A percentile compares a stretch with the other conserved stretches of the same genome.
phyloP scores from a whole-genome alignment of 2,329 filamentous ascomycete genomes.

The Escovopsis sp. region DNA sequence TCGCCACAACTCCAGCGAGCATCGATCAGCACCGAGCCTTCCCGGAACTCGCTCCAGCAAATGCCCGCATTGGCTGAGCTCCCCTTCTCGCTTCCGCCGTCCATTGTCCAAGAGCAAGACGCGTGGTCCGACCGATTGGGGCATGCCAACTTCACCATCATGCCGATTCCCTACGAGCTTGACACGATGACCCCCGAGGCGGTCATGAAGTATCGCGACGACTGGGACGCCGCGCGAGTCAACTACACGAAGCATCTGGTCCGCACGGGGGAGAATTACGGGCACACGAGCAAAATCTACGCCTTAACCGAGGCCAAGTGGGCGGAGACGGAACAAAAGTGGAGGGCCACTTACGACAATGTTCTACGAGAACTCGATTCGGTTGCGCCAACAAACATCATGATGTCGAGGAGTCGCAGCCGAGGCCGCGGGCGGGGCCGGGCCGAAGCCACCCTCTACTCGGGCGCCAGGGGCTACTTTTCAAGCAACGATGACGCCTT shows the following conservation, averaged over 20 bases:
- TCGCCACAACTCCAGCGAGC: constrained; percentile 37
- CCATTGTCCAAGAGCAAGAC: constrained; percentile 55
- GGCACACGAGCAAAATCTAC: constrained; percentile 78
- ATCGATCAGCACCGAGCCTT: constrained; percentile 63
- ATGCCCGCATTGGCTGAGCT: constrained; percentile 44
- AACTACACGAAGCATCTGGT: constrained; percentile 86
- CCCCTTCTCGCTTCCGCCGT: constrained; percentile 44
- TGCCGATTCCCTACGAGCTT: constrained; percentile 65
- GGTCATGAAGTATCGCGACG: constrained; percentile 49
- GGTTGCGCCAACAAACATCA: constrained; percentile 7
- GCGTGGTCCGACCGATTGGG: constrained; percentile 76
- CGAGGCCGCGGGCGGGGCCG: constrained; percentile 24
- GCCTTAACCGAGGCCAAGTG: constrained; percentile 78
- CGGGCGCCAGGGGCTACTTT: constrained; percentile 20
- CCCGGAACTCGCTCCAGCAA: constrained; percentile 57
- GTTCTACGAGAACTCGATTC: constrained; percentile 32
- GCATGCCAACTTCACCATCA: constrained; percentile 85
- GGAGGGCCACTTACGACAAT: constrained; percentile 56
- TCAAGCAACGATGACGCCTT: constrained; percentile 22
- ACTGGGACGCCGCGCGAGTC: constrained; percentile 71
- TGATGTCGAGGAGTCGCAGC: constrained; percentile 23
- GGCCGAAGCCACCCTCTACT: constrained; percentile 25
- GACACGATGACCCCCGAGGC: constrained; percentile 42
- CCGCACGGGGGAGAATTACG: constrained; percentile 81
- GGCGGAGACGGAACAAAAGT: constrained; percentile 61